Percentiles rank a stretch among this genome's conserved stretches.
Conservation (phyloP, 2,329 filamentous ascomycete genomes). For the Cladorrhinum sp. region DNA sequence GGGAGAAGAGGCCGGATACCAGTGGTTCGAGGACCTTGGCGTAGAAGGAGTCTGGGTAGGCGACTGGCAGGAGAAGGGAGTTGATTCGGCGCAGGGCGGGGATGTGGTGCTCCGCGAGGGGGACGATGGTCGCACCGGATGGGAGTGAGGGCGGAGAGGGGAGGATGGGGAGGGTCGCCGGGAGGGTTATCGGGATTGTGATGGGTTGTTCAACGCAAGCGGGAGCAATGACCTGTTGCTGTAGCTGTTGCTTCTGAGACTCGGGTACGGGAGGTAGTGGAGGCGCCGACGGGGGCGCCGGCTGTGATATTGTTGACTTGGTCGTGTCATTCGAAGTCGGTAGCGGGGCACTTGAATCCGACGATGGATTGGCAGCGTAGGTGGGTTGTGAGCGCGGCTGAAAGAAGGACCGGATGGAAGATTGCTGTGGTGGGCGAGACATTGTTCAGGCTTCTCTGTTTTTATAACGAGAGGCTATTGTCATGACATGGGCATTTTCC, state of each 20-base stretch:
- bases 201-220: neutral
- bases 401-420: constrained; percentile 64
- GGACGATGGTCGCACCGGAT: constrained; percentile 51
- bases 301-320: constrained; percentile 23
- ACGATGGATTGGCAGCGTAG: constrained; percentile 41
- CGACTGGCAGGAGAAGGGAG: constrained; percentile 60
- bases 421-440: constrained; percentile 42
- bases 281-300: constrained; percentile 20
- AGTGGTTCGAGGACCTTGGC: constrained; percentile 49
- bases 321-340: constrained; percentile 23
- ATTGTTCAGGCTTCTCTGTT: constrained; percentile 24
- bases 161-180: constrained; percentile 28
- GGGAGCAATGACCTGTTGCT: neutral
- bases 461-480: neutral
- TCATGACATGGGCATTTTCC: constrained; percentile 1
- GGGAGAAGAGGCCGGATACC: constrained; percentile 53
- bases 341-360: constrained; percentile 28
- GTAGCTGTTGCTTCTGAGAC: constrained; percentile 16
- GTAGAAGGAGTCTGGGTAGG: constrained; percentile 65
- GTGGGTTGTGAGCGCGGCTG: constrained; percentile 44
- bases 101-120: constrained; percentile 50
- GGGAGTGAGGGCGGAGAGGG: constrained; percentile 39
- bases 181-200: constrained; percentile 19
- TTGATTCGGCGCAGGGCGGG: constrained; percentile 62
- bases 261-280: constrained; percentile 18